Conservation (phyloP, 148 eudicot genomes). For the Rhododendron ferrugineum region DNA sequence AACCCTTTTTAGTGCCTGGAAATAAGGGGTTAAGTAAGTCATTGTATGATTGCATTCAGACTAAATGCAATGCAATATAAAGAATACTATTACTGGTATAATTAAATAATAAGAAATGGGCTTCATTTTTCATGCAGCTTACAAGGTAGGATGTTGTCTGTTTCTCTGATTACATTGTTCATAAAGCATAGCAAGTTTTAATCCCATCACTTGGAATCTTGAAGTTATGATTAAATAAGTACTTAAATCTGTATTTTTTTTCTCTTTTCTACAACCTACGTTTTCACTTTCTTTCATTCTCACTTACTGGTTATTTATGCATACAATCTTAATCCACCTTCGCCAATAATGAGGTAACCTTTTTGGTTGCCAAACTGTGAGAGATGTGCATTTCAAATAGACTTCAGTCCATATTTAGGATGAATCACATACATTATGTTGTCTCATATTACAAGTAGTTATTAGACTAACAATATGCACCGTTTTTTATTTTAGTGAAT, state of each 20-base stretch:
- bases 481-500: neutral
- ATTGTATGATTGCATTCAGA: constrained; percentile 15
- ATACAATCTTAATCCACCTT: neutral
- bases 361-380: neutral
- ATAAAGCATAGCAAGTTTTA: neutral
- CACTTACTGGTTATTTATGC: neutral
- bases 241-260: neutral
- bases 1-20: constrained; percentile 87
- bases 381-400: neutral
- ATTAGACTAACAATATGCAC: neutral
- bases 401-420: constrained; percentile 4
- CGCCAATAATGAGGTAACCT: neutral
- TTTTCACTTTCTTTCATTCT: neutral
- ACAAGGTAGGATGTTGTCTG: neutral
- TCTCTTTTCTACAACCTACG: neutral
- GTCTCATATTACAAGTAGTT: neutral
- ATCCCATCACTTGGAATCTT: neutral
- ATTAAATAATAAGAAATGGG: neutral
- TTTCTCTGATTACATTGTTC: neutral
- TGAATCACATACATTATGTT: neutral
- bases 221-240: neutral
- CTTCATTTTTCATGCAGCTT: neutral
- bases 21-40: constrained; percentile 2
- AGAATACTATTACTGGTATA: neutral
- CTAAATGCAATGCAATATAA: neutral